phyloP scores from a whole-genome alignment of 805 yeast species.

The Nakazawaea molendinolei region DNA sequence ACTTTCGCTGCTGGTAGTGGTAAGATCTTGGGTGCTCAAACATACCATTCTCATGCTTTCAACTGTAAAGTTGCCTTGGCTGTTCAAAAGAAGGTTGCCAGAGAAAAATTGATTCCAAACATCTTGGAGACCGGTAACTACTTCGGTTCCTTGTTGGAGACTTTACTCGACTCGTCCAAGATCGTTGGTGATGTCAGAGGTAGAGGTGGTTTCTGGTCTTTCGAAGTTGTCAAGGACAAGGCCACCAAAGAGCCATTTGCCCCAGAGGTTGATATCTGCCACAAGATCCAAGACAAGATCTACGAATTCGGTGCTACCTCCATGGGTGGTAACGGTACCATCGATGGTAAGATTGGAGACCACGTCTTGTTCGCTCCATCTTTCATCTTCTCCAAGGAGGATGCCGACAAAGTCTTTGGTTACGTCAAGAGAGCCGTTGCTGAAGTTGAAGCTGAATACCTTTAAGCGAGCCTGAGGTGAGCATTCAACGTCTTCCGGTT shows the following conservation, averaged over 20 bases:
- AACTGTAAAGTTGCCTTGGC: constrained; percentile 40
- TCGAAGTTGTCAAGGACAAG: constrained; percentile 43
- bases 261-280: constrained; percentile 22
- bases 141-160: constrained; percentile 29
- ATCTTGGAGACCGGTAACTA: constrained; percentile 36
- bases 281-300: constrained; percentile 27
- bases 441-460: constrained; percentile 24
- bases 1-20: constrained; percentile 35
- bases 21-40: constrained; percentile 39
- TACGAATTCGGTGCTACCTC: constrained; percentile 34
- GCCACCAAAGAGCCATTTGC: constrained; percentile 40
- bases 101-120: constrained; percentile 30
- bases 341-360: constrained; percentile 35
- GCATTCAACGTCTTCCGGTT: too few species aligned
- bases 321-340: constrained; percentile 34
- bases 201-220: constrained; percentile 47
- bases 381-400: constrained; percentile 30
- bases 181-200: constrained; percentile 49
- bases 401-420: constrained; percentile 31
- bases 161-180: constrained; percentile 23
- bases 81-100: constrained; percentile 37
- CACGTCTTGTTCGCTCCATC: constrained; percentile 41
- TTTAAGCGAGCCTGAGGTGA: too few species aligned
- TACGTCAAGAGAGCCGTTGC: constrained; percentile 33
- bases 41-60: constrained; percentile 43